Base-by-base conservation (phyloP, 1,284 basidiomycete genomes). In the Hymenochaete sp. region DNA sequence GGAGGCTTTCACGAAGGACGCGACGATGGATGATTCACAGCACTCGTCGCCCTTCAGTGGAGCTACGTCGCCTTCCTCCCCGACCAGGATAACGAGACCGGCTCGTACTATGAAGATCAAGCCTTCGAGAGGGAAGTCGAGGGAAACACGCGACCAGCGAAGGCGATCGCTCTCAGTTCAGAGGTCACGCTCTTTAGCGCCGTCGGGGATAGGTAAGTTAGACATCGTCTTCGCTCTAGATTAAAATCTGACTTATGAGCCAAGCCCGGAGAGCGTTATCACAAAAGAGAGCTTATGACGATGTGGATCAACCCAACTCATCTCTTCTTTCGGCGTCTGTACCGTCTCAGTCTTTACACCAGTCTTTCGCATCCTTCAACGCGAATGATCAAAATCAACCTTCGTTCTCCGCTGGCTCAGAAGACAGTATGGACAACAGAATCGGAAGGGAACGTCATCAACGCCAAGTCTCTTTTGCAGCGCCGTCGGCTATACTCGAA, bases 221-320 rank as follows among this genome's bases (percentile, higher is more conserved):
- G 37, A 3, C 13, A 2, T 42, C 16, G 32, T 24, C 16, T 44
- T 46, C 47, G 48, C 39, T 8, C 28, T 16, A 35, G 32, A 24
- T 29, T 24, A 27, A 27, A 53, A 51, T 47, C 55, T 62, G 47
- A 58, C 49, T 47, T 42, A 53, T 32, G 50, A 70, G 33, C 52
- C 61, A 67, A 67, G 77, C 75, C 29, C 76, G 79, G 50, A 68
- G 83, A 53, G 87, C 83, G 32, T 73, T 79, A 4, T 87, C 83
- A 42, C 75, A 83, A 39, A 78, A 75, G 59, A 76, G 82, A 27
- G 78, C 75, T 7, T 77, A 70, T 50, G 82, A 84, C 54, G 83
- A 85, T 48, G 68, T 70, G 33, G 73, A 77, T 42, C 62, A 59
- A 44, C 22, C 24, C 19, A 32, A 35, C 14, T 46, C 44, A 9